phyloP scores from a whole-genome alignment of 1,284 basidiomycete genomes.

The Entoloma clypeatum region DNA sequence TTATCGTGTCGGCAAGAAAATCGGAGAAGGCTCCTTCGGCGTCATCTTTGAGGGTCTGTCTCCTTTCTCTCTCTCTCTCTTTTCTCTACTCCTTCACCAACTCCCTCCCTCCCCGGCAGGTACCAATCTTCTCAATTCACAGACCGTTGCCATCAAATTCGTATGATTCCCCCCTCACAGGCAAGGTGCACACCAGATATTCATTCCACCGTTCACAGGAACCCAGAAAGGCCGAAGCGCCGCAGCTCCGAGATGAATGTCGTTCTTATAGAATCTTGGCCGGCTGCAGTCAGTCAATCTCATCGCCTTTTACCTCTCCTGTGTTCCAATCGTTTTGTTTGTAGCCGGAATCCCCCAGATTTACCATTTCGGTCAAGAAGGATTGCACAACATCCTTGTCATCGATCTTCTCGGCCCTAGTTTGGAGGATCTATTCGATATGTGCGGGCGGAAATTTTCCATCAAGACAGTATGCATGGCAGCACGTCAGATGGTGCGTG shows the following conservation, averaged over 20 bases:
- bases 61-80: constrained; percentile 4
- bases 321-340: constrained; percentile 15
- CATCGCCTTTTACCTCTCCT: constrained; percentile 9
- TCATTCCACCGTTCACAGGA: constrained; percentile 50
- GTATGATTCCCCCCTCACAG: constrained; percentile 49
- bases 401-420: constrained; percentile 94
- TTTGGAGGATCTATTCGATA: constrained; percentile 93
- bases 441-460: constrained; percentile 92
- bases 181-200: background rate
- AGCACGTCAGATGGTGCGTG: constrained; percentile 89
- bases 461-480: constrained; percentile 98
- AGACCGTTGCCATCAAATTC: constrained; percentile 98
- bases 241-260: constrained; percentile 95
- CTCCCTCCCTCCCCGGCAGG: constrained; percentile 53
- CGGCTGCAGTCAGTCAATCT: constrained; percentile 74
- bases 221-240: constrained; percentile 94
- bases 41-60: constrained; percentile 91
- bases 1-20: constrained; percentile 84
- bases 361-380: constrained; percentile 97
- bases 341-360: constrained; percentile 90
- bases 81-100: constrained; percentile 7
- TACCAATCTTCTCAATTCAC: constrained; percentile 91
- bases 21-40: constrained; percentile 88
- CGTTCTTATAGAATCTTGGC: constrained; percentile 94
- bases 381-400: constrained; percentile 95